Base-by-base conservation (phyloP, 345 rosid genomes). In the Arabis hirsuta region DNA sequence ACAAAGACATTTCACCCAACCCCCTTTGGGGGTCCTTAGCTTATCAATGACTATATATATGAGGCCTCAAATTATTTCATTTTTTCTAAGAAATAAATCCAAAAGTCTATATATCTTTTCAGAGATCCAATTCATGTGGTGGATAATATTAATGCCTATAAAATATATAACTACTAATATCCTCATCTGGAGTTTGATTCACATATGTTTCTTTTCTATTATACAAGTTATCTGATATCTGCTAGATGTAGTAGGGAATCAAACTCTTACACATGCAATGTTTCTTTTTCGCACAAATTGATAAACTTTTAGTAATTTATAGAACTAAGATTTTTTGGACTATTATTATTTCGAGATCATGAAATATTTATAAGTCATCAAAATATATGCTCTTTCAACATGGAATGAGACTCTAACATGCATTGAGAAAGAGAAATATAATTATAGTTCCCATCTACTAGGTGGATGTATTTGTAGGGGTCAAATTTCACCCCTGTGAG, bases 1-100 rank as follows among this genome's bases (percentile, higher is more conserved):
- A 74, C 78, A 73, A 29, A 27, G 78, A 73, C 78, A 14, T 66
- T 73, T 73, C 61, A 66, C 61, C 78, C 60, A 60, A 59, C 68
- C 7, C 34, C 16, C 16, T 67, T 59, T 32, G 42, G 62, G 64
- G 78, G 78, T 67, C 78, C 68, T 44, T 32, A 42, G 34, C 73
- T 74, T 74, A 67, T 60, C 73, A 67, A 67, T 60, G 73, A 43
- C 38, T 45, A 19, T 39, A 4, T 14, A 34, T 43, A 44, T 60
- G 41, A 67, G 78, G 68, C 47, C 54, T 66, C 73, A 50, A 57
- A 66, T 66, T 19, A 41, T 66, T 73, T 43, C 39, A 44, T 36
- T 27, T 47, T 45, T 48, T 29, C 3, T 48, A 26, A 6, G 22
- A 58, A 66, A 58, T 29, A 48, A 47, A 29, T 65, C 54, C 61